Base-by-base conservation (phyloP, 768 basidiomycete species). In the Zangia roseola region DNA sequence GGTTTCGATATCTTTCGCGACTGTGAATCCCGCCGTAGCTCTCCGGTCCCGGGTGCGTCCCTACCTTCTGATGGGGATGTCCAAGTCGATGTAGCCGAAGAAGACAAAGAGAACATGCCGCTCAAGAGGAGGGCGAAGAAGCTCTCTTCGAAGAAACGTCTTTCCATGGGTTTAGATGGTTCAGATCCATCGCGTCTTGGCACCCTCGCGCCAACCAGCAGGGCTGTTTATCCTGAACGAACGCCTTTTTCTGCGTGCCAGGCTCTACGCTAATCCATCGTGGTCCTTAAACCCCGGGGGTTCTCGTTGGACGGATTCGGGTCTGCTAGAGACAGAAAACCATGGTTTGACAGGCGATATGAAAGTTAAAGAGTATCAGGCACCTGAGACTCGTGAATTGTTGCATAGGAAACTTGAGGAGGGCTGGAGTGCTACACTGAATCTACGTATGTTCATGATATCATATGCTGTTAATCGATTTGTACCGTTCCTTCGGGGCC, bases 1-100 rank as follows among this genome's bases (percentile, higher is more conserved):
- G 84, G 85, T 14, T 87, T 87, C 56, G 64, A 69, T 33, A 75
- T 86, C 37, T 75, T 77, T 57, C 76, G 69, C 57, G 84, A 86
- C 38, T 45, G 39, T 10, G 57, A 62, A 50, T 60, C 56, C 38
- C 41, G 42, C 37, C 48, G 50, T 20, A 50, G 16, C 33, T 43
- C 55, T 17, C 44, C 43, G 2, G 14, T 35, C 34, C 24, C 33
- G 21, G 31, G 49, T 30, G 41, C 23, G 13, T 39, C 45, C 3
- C 25, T 43, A 21, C 39, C 53, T 30, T 43, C 49, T n/a, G 49
- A 38, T 25, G 24, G 34, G 25, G 41, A 34, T 20, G 20, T 24
- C 28, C 41, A 26, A 44, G 50, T 35, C 12, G 48, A 47, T 37
- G 59, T 56, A 40, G 50, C 61, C 23, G 68, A 71, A 2, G 69